These are phyloP conservation scores for Sporormia fimetaria DNA, from an alignment of 495 filamentous ascomycete species.

Conservation along the genomic window DNA sequence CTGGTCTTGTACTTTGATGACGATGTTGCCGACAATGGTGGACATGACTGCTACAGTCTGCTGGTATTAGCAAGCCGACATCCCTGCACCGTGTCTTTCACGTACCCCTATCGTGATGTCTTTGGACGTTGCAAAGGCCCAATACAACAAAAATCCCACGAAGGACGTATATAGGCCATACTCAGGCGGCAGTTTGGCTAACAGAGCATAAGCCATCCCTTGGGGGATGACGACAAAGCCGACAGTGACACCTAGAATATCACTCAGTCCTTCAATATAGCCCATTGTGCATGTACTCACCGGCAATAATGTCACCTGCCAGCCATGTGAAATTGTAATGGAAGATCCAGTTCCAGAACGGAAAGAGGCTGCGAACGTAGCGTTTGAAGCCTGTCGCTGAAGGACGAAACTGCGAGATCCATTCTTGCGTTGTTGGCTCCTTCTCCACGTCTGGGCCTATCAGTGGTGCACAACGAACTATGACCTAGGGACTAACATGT, in stretches of 20 bases:
- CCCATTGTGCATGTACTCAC: slow-evolving; percentile 37
- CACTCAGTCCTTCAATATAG: neutral
- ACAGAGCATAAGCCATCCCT: slow-evolving; percentile 87
- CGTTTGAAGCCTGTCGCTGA: slow-evolving; percentile 37
- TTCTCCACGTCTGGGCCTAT: slow-evolving; percentile 58
- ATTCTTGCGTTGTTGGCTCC: slow-evolving; percentile 64
- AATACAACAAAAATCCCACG: slow-evolving; percentile 89
- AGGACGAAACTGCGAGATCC: slow-evolving; percentile 52
- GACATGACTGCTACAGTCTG: slow-evolving; percentile 96
- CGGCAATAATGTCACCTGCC: slow-evolving; percentile 77
- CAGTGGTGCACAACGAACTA: neutral
- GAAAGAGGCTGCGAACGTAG: slow-evolving; percentile 66
- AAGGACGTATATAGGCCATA: slow-evolving; percentile 94
- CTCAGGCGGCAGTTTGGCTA: slow-evolving; percentile 66
- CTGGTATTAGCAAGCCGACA: too few relatives aligned
- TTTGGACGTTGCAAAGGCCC: slow-evolving; percentile 98
- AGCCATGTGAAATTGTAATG: slow-evolving; percentile 88
- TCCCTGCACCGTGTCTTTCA: too few relatives aligned
- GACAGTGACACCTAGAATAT: slow-evolving; percentile 65
- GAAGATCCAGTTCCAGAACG: slow-evolving; percentile 76
- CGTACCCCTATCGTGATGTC: slow-evolving; percentile 95
- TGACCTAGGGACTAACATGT: neutral
- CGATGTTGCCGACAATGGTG: slow-evolving; percentile 70
- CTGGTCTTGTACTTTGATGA: slow-evolving; percentile 45
- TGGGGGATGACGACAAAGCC: slow-evolving; percentile 93